A percentile compares a stretch with the other conserved stretches of the same genome.
phyloP scores from a whole-genome alignment of 139 green algal species.

The Chlamydomonas schloesseri region DNA sequence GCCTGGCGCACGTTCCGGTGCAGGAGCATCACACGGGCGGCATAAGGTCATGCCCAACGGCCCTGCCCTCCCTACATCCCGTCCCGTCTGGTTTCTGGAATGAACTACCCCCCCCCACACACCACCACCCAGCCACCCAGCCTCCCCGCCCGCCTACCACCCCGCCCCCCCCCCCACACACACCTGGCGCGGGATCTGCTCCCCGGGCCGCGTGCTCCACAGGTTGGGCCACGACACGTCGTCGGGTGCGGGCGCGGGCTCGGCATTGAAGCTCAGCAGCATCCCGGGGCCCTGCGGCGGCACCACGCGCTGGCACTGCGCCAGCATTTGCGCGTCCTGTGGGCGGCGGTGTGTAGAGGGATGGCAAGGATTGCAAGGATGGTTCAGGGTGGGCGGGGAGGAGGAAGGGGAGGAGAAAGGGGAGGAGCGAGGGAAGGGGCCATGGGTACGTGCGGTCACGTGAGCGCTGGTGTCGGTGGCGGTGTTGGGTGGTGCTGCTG shows the following conservation, averaged over 20 bases:
- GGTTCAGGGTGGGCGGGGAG: too few relatives aligned
- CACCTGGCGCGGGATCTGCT: not conserved
- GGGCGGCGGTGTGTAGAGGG: not conserved
- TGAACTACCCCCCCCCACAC: too few relatives aligned
- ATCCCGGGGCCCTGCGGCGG: not conserved
- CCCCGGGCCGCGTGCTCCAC: not conserved
- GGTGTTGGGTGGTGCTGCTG: too few relatives aligned
- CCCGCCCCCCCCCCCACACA: not conserved
- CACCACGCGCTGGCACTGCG: not conserved
- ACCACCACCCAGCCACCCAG: too few relatives aligned
- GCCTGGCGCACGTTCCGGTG: too few relatives aligned
- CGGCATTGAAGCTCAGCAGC: not conserved
- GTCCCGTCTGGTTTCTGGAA: too few relatives aligned
- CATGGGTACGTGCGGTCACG: too few relatives aligned
- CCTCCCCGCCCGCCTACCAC: too few relatives aligned
- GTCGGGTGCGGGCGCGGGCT: not conserved
- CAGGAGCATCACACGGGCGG: too few relatives aligned
- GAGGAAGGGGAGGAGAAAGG: not conserved
- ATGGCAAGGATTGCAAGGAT: not conserved
- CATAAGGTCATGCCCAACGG: too few relatives aligned
- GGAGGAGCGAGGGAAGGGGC: not conserved
- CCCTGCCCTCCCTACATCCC: too few relatives aligned
- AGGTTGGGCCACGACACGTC: conserved; percentile 7
- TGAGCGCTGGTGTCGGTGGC: too few relatives aligned
- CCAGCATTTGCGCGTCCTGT: not conserved